These are phyloP conservation scores for Asterionellopsis glacialis DNA, from an alignment of 108 stramenopile genomes.

Conservation along the genomic window DNA sequence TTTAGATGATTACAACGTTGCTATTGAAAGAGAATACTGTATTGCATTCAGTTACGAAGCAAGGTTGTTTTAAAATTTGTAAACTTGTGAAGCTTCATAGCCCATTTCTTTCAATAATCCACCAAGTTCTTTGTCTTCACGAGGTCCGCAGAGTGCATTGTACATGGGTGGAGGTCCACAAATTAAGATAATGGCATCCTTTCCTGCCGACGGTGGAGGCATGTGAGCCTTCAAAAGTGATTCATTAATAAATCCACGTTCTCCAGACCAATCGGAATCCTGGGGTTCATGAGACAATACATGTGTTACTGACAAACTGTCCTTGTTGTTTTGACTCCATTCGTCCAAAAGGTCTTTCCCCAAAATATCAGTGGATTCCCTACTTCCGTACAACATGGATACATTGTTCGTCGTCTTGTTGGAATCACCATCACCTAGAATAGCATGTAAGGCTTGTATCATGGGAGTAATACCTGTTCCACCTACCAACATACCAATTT, in stretches of 20 bases:
- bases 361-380: constrained; percentile 75
- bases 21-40: too few relatives aligned
- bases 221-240: constrained; percentile 60
- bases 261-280: constrained; percentile 56
- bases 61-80: constrained; percentile 95
- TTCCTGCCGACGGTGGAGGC: constrained; percentile 38
- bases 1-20: too few relatives aligned
- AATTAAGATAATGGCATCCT: constrained; percentile 80
- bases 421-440: constrained; percentile 51
- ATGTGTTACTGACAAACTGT: constrained; percentile 57
- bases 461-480: constrained; percentile 98
- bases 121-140: constrained; percentile 66
- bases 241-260: constrained; percentile 68
- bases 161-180: constrained; percentile 95
- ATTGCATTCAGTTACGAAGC: too few relatives aligned
- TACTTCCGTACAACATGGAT: constrained; percentile 80
- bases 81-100: constrained; percentile 80
- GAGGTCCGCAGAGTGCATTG: constrained; percentile 81
- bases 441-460: constrained; percentile 93
- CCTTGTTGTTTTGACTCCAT: constrained; percentile 36
- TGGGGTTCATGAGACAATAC: constrained; percentile 72
- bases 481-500: constrained; percentile 93
- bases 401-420: constrained; percentile 31
- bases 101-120: constrained; percentile 86
- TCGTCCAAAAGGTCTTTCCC: constrained; percentile 70